Conservation (phyloP, 2,329 filamentous ascomycete genomes). For the Xylaria sp. region DNA sequence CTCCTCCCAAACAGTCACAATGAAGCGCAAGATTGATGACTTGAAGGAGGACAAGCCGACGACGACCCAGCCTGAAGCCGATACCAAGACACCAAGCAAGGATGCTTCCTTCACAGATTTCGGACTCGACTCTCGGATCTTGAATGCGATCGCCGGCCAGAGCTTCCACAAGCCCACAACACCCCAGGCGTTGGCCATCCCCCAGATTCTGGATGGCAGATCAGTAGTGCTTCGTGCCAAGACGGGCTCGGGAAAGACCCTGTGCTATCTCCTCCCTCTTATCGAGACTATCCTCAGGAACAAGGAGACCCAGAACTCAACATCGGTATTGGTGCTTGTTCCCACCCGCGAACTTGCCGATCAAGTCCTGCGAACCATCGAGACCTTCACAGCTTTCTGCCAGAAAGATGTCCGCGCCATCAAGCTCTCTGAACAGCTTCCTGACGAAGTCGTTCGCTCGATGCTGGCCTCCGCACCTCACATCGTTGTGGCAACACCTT, state of each 20-base stretch:
- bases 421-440: slow-evolving; percentile 86
- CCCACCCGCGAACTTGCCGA: slow-evolving; percentile 92
- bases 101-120: slow-evolving; percentile 66
- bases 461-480: slow-evolving; percentile 82
- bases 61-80: slow-evolving; percentile 24
- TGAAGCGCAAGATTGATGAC: slow-evolving; percentile 59
- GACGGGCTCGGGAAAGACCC: slow-evolving; percentile 84
- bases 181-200: slow-evolving; percentile 83
- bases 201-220: slow-evolving; percentile 77
- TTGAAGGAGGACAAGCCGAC: slow-evolving; percentile 39
- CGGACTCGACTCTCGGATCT: slow-evolving; percentile 74
- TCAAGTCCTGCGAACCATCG: slow-evolving; percentile 76
- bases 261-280: slow-evolving; percentile 68
- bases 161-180: slow-evolving; percentile 82
- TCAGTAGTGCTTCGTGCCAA: slow-evolving; percentile 90
- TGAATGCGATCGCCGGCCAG: slow-evolving; percentile 80
- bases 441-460: slow-evolving; percentile 80
- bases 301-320: slow-evolving; percentile 59
- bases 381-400: slow-evolving; percentile 74
- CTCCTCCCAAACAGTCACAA: slow-evolving; percentile 22
- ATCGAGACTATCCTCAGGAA: slow-evolving; percentile 75
- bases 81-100: slow-evolving; percentile 8
- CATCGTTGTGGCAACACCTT: slow-evolving; percentile 84
- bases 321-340: slow-evolving; percentile 80
- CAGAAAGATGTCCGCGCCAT: slow-evolving; percentile 75